Evolutionary conservation across 1,284 basidiomycete species (phyloP), one percentile per base, ranked within the genome.

Genomic region (Earliella scabrosa): DNA sequence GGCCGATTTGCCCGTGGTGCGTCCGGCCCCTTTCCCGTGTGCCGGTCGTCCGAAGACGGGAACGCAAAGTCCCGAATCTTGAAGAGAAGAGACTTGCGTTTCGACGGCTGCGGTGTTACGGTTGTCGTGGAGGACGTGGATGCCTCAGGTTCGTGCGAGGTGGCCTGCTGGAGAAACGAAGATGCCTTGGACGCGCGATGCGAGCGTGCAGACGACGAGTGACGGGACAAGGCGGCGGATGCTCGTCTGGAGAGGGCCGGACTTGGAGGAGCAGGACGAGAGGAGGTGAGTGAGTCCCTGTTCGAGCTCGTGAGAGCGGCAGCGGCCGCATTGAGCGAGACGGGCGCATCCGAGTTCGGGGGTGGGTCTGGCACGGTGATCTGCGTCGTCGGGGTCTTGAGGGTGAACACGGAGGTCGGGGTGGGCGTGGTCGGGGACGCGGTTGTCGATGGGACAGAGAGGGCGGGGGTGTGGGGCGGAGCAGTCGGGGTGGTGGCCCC

Each of bases 21-120:
- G 51, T 82, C 73, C 1, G 77, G 68, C 3, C 86, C 86, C 5
- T 73, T 70, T 2, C 86, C 86, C 3, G 65, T 63, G 66, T 85
- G 82, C 9, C 87, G 79, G 40, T 75, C 77, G 69, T 90, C 87
- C 1, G 69, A 51, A 0, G 69, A 45, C 1, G 77, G 65, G 66
- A 79, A 90, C 6, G 78, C 88, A 65, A 81, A 90, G 67, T 90
- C 88, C 18, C 85, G 81, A 44, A 90, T 81, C 60, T 78, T 80
- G 67, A 87, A 78, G 26, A 74, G 62, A 10, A 59, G 50, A 34
- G 68, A 65, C 50, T 45, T 61, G 34, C 50, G 63, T 43, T 61
- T 61, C 34, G 56, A 39, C 60, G 52, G 62, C 51, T 65, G 36
- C 11, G 63, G 58, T 27, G 63, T 54, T 48, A 62, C 44, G 21